phyloP scores from a whole-genome alignment of 345 rosid genomes.

The Dimocarpus longan region DNA sequence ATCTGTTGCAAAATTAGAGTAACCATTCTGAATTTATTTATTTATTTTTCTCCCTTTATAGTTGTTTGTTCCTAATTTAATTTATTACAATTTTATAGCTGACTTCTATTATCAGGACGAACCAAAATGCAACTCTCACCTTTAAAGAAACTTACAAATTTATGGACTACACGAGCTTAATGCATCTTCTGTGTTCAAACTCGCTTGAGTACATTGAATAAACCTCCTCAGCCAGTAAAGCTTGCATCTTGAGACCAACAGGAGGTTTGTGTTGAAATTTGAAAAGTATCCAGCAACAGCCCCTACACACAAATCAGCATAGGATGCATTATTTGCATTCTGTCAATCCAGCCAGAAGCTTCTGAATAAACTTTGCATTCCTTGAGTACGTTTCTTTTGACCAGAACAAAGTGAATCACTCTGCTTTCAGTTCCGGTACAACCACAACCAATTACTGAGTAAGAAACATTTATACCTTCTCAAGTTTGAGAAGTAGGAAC shows the following conservation, averaged over 20 bases:
- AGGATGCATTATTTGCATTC: not conserved
- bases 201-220: not conserved
- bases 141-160: not conserved
- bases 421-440: not conserved
- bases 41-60: not conserved
- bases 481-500: conserved; percentile 35
- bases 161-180: not conserved
- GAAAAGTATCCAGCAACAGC: not conserved
- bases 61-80: not conserved
- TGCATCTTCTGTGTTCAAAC: conserved; percentile 1
- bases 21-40: not conserved
- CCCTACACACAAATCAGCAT: not conserved
- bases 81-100: not conserved
- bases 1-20: not conserved
- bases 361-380: conserved; percentile 6
- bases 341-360: conserved; percentile 3
- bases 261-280: not conserved
- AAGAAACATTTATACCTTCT: conserved; percentile 7
- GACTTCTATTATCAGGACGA: not conserved
- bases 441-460: not conserved
- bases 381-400: conserved; percentile 18
- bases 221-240: not conserved
- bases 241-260: conserved; percentile 3
- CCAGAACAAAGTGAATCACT: not conserved
- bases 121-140: conserved; percentile 5